Conservation (phyloP, 2,329 filamentous ascomycete genomes). For the Apiospora saccharicola region DNA sequence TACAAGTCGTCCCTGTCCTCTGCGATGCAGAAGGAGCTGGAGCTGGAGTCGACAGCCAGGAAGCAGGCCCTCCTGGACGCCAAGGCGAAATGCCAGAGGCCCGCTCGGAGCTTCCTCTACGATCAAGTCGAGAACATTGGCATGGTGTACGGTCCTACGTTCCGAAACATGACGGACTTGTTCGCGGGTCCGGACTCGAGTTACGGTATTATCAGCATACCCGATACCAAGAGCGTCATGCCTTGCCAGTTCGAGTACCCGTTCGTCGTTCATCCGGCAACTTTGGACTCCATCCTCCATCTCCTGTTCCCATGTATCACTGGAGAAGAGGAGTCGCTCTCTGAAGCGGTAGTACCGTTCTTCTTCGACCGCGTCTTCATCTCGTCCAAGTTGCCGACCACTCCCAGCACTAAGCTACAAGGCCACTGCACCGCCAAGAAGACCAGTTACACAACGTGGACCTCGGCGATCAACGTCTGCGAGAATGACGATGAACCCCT, state of each 20-base stretch:
- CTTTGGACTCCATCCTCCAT: slow-evolving; percentile 64
- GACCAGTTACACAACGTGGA: neutral
- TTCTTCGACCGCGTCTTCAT: slow-evolving; percentile 17
- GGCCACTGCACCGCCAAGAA: neutral
- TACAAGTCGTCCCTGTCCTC: neutral
- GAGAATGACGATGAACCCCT: slow-evolving; percentile 6
- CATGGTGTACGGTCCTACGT: slow-evolving; percentile 2
- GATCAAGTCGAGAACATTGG: neutral
- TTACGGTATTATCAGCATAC: neutral
- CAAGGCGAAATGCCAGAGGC: neutral
- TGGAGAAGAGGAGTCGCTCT: slow-evolving; percentile 4
- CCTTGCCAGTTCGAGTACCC: neutral
- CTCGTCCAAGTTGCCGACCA: slow-evolving; percentile 5
- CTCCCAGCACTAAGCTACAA: slow-evolving; percentile 1
- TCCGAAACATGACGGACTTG: slow-evolving; percentile 7
- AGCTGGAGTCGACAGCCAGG: slow-evolving; percentile 4
- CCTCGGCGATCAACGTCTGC: neutral
- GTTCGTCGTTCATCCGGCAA: slow-evolving; percentile 64
- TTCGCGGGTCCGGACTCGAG: neutral
- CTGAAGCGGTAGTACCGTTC: neutral
- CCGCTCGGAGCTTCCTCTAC: slow-evolving; percentile 5
- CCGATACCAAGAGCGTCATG: neutral
- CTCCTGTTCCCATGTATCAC: slow-evolving; percentile 32
- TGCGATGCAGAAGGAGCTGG: neutral
- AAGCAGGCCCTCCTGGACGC: neutral